phyloP scores from a whole-genome alignment of 768 basidiomycete genomes.

The Russula sp. region DNA sequence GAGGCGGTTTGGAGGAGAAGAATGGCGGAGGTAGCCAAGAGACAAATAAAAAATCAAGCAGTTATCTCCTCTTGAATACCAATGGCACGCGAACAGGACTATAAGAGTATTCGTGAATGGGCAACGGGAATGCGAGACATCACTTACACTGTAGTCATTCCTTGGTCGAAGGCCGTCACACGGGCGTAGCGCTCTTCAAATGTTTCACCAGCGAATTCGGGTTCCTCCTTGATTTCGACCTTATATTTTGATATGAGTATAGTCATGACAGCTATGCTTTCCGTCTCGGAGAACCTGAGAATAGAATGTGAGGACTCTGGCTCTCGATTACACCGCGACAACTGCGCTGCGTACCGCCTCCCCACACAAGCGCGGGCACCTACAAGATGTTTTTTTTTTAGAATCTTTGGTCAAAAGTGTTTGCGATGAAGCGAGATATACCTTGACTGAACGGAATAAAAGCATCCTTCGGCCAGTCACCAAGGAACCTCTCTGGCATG shows the following conservation, averaged over 20 bases:
- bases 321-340: neutral
- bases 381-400: neutral
- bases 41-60: neutral
- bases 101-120: neutral
- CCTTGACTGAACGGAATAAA: constrained; percentile 30
- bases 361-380: constrained; percentile 23
- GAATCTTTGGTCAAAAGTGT: neutral
- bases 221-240: constrained; percentile 43
- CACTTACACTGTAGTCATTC: constrained; percentile 10
- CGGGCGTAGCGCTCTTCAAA: constrained; percentile 36
- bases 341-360: constrained; percentile 16
- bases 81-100: neutral
- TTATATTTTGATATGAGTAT: constrained; percentile 40
- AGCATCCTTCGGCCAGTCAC: constrained; percentile 29
- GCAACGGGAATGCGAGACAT: neutral
- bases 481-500: constrained; percentile 32
- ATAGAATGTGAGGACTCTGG: neutral
- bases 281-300: constrained; percentile 43
- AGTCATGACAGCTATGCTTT: constrained; percentile 40
- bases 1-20: too few relatives aligned
- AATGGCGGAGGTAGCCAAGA: neutral
- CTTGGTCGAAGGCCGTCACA: neutral
- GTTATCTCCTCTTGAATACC: constrained; percentile 1
- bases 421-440: neutral
- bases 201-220: constrained; percentile 37